phyloP scores from a whole-genome alignment of 208 protist species.

The Crithidia fasciculata region DNA sequence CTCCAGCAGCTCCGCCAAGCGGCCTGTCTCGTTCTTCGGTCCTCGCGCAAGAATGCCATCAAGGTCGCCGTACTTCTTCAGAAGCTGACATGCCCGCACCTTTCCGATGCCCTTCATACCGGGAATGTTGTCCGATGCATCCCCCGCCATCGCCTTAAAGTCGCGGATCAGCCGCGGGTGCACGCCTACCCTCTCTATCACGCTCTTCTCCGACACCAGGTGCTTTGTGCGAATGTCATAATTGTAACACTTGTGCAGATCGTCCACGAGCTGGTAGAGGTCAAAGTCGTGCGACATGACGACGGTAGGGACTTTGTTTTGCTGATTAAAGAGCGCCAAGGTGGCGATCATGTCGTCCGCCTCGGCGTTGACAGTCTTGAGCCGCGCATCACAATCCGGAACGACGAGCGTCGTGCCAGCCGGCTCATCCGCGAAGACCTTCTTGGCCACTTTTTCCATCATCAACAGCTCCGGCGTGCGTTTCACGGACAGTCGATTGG shows the following conservation, averaged over 20 bases:
- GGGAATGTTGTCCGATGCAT: constrained; percentile 86
- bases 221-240: constrained; percentile 91
- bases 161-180: constrained; percentile 87
- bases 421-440: constrained; percentile 82
- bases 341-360: constrained; percentile 92
- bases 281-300: constrained; percentile 92
- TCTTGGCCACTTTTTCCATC: constrained; percentile 84
- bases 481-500: constrained; percentile 53
- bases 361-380: constrained; percentile 83
- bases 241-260: constrained; percentile 71
- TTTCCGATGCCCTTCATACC: constrained; percentile 89
- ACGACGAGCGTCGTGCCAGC: constrained; percentile 66
- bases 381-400: constrained; percentile 71
- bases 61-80: constrained; percentile 90
- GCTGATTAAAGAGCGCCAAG: constrained; percentile 73
- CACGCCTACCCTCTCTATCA: constrained; percentile 82
- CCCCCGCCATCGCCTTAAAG: constrained; percentile 87
- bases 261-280: constrained; percentile 89
- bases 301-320: constrained; percentile 77
- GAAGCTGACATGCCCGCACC: constrained; percentile 71
- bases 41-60: constrained; percentile 80
- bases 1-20: constrained; percentile 64
- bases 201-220: constrained; percentile 81
- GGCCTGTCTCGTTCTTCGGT: constrained; percentile 61
- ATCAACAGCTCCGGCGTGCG: constrained; percentile 57